Evolutionary conservation across 805 yeast genomes (phyloP).

Genomic region (Starmerella khaoyaiensis): DNA sequence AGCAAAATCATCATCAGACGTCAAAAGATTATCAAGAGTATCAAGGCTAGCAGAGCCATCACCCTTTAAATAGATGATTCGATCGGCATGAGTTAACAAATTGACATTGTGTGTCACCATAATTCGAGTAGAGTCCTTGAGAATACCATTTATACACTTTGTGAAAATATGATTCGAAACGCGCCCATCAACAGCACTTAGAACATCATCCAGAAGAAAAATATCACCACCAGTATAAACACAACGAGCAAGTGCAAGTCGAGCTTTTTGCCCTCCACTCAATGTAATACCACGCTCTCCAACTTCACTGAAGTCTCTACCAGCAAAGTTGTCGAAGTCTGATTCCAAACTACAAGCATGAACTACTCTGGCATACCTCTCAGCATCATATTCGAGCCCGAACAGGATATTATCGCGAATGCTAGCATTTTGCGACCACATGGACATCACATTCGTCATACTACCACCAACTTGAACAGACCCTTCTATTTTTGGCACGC

Average conservation of each 20-base stretch:
- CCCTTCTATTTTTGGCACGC: slow-evolving; percentile 49
- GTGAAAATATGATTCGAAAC: slow-evolving; percentile 69
- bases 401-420: slow-evolving; percentile 61
- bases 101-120: slow-evolving; percentile 78
- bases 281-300: slow-evolving; percentile 84
- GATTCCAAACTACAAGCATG: slow-evolving; percentile 51
- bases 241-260: slow-evolving; percentile 72
- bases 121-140: slow-evolving; percentile 49
- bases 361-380: slow-evolving; percentile 42
- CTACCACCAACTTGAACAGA: slow-evolving; percentile 39
- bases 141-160: slow-evolving; percentile 48
- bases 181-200: slow-evolving; percentile 79
- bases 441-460: slow-evolving; percentile 46
- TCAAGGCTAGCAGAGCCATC: slow-evolving; percentile 53
- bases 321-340: slow-evolving; percentile 55
- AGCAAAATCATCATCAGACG: slow-evolving; percentile 6
- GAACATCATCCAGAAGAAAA: slow-evolving; percentile 62
- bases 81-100: slow-evolving; percentile 54
- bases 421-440: slow-evolving; percentile 78
- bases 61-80: slow-evolving; percentile 48
- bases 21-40: slow-evolving; percentile 40
- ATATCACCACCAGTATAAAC: slow-evolving; percentile 57
- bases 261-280: slow-evolving; percentile 85
- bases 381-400: slow-evolving; percentile 42
- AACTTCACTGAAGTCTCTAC: slow-evolving; percentile 59